Conservation (phyloP, 202 grass and related monocot genomes). For the Brachypodium distachyon region DNA sequence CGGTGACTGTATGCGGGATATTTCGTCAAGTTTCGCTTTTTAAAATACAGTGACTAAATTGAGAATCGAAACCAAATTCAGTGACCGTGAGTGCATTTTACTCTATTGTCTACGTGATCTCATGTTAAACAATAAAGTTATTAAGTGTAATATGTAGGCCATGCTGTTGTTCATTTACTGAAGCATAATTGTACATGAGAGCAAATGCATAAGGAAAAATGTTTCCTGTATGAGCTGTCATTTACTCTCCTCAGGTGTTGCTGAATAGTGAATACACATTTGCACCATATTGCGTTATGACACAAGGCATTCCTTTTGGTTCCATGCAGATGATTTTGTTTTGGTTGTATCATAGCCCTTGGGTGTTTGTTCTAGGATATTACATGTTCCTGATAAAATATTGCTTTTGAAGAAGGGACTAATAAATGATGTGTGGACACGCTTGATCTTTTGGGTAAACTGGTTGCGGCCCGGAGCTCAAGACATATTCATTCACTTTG, state of each 20-base stretch:
- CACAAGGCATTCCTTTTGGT: neutral
- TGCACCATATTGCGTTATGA: neutral
- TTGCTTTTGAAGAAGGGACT: neutral
- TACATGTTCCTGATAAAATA: neutral
- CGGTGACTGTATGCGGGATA: too few species aligned
- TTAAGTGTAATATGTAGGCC: neutral
- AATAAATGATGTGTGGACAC: too few species aligned
- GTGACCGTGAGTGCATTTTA: too few species aligned
- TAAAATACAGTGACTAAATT: too few species aligned
- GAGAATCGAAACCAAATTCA: too few species aligned
- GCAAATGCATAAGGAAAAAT: neutral
- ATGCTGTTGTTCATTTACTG: neutral
- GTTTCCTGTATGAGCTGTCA: neutral
- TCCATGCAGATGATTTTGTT: neutral
- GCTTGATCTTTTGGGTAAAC: neutral
- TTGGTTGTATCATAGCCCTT: neutral
- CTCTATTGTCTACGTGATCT: too few species aligned
- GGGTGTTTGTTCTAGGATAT: neutral
- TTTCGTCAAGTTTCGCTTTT: too few species aligned
- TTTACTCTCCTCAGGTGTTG: neutral
- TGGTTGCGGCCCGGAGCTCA: neutral
- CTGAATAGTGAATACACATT: neutral
- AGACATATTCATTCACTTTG: neutral
- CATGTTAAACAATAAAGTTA: neutral
- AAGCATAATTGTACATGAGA: neutral